Percentiles rank a stretch among this genome's conserved stretches.
Conservation (phyloP, 495 filamentous ascomycete genomes). For the Filosporella fistucella region DNA sequence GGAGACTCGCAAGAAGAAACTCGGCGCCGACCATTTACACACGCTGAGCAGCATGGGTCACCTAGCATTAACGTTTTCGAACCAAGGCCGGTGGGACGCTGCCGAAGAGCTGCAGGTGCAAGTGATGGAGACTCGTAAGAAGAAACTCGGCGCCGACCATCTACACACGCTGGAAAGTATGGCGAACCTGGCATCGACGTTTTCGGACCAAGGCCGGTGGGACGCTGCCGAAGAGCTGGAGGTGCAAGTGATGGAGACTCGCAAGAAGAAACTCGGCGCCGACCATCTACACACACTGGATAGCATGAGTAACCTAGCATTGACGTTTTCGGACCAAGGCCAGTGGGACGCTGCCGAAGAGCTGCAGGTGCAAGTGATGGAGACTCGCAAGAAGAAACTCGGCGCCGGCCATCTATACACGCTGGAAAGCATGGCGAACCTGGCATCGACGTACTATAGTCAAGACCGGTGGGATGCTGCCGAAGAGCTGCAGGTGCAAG, state of each 20-base stretch:
- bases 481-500: constrained; percentile 23
- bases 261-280: constrained; percentile 21
- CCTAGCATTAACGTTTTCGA: constrained; percentile 5
- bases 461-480: constrained; percentile 35
- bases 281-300: constrained; percentile 30
- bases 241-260: constrained; percentile 20
- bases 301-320: constrained; percentile 1
- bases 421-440: constrained; percentile 26
- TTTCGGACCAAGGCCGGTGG: neutral
- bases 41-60: constrained; percentile 20
- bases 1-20: constrained; percentile 18
- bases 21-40: constrained; percentile 28
- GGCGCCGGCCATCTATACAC: neutral
- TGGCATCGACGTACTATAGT: constrained; percentile 28
- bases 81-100: constrained; percentile 26
- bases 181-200: constrained; percentile 6
- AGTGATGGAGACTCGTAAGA: constrained; percentile 10
- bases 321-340: constrained; percentile 18
- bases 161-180: neutral
- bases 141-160: neutral
- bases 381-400: constrained; percentile 1
- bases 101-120: constrained; percentile 25
- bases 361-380: constrained; percentile 15
- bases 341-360: constrained; percentile 29
- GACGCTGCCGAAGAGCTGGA: neutral